Base-by-base conservation (phyloP, 345 rosid species). In the Aquilaria sinensis region DNA sequence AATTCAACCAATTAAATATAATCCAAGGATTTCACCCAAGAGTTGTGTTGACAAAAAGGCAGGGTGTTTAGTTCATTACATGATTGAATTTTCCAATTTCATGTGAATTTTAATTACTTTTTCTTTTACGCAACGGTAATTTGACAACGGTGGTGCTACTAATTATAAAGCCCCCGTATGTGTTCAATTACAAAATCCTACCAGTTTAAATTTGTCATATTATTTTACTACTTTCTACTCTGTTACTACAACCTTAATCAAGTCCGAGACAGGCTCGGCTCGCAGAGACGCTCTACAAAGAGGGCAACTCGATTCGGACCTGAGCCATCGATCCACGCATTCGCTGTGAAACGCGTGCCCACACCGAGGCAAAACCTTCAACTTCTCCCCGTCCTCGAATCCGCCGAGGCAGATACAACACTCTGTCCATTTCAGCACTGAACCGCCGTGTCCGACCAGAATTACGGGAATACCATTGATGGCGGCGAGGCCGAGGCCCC, bases 241-340 rank as follows among this genome's bases (percentile, higher is more conserved):
- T 41, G 60, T 64, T 48, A 61, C 41, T 13, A 66, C 51, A 30
- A 51, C 56, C 1, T 56, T 15, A 31, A 66, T 31, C 33, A 58
- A 59, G 34, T 45, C 23, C 57, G 65, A 58, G 37, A 13, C 65
- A 4, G 78, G 66, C 47, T 78, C 83, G 56, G 51, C 69, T 50
- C 66, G 59, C 31, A 77, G 67, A 3, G 75, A 75, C 23, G 72
- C 81, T 68, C 96, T 67, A 60, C 97, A 91, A 3, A 91, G 79
- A 0, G 93, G 96, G 69, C 97, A 91, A 51, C 77, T 83, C 16
- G 96, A 75, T 53, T 76, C 85, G n/a, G 75, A 29, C 11, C 10
- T 60, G 32, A 88, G 85, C 97, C 97, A 88, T 62, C 34, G 65
- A 65, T 88, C 96, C 9, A 88, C 86, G 60, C 94, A 91, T 51